Percentiles rank a stretch among this genome's conserved stretches.
Evolutionary conservation across 2,329 filamentous ascomycete genomes (phyloP).

Genomic region (Xylaria sp.): DNA sequence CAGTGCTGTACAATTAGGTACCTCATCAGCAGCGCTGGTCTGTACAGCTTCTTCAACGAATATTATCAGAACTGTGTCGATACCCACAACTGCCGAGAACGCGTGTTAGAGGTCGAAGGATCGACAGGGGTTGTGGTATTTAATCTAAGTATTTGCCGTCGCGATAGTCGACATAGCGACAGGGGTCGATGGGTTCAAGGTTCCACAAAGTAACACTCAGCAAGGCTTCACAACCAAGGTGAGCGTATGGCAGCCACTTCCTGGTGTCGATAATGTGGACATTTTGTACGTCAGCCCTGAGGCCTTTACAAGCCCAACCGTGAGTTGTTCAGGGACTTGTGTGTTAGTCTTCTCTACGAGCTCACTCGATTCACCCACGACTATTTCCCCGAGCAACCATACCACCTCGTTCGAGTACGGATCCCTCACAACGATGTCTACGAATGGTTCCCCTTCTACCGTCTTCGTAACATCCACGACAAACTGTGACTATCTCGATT

Average conservation of each 20-base stretch:
- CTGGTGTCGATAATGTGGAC: constrained; percentile 28
- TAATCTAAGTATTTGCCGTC: constrained; percentile 26
- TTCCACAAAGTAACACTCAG: neutral
- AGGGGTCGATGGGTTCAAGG: constrained; percentile 17
- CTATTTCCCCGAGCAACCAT: constrained; percentile 20
- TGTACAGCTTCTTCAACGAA: constrained; percentile 42
- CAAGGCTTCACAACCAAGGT: constrained; percentile 35
- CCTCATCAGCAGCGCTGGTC: neutral
- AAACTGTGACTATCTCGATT: neutral
- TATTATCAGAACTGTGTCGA: constrained; percentile 59
- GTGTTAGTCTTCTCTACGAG: constrained; percentile 35
- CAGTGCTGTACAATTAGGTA: constrained; percentile 58
- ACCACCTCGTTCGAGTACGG: constrained; percentile 24
- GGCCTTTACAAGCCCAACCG: neutral
- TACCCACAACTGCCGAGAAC: constrained; percentile 59
- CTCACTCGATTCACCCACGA: constrained; percentile 16
- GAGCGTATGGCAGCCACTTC: constrained; percentile 37
- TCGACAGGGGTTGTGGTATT: constrained; percentile 11
- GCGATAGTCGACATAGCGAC: constrained; percentile 19
- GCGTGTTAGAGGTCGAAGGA: constrained; percentile 50
- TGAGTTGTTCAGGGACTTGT: neutral
- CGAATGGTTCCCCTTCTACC: neutral
- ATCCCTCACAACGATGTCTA: neutral
- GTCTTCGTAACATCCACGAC: constrained; percentile 4
- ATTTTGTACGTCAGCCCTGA: constrained; percentile 31